Evolutionary conservation across 2,329 filamentous ascomycete species (phyloP).

Genomic region (Drechslera avenae): DNA sequence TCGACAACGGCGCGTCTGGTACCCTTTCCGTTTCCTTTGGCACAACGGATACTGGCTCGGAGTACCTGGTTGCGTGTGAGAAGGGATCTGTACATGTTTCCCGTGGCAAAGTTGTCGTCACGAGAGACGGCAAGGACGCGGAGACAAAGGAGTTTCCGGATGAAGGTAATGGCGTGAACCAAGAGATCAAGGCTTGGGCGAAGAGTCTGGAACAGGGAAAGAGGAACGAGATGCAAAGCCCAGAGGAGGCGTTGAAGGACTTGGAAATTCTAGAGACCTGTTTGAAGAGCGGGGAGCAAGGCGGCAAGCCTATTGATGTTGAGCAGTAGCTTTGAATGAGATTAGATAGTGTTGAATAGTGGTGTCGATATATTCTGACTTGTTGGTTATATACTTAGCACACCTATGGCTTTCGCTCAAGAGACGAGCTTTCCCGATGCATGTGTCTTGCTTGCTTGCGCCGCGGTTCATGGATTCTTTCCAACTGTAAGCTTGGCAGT

Average conservation of each 20-base stretch:
- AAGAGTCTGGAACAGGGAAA: slow-evolving; percentile 57
- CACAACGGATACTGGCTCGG: slow-evolving; percentile 59
- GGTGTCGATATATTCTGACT: too few species aligned
- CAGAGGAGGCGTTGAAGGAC: slow-evolving; percentile 65
- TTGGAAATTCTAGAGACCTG: slow-evolving; percentile 59
- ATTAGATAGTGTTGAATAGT: too few species aligned
- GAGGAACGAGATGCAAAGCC: slow-evolving; percentile 58
- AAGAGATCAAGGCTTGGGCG: slow-evolving; percentile 67
- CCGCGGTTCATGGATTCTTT: too few species aligned
- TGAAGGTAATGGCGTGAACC: slow-evolving; percentile 60
- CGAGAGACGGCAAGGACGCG: slow-evolving; percentile 29
- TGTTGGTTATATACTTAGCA: too few species aligned
- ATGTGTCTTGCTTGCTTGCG: too few species aligned
- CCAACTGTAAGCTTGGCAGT: too few species aligned
- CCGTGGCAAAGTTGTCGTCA: slow-evolving; percentile 48
- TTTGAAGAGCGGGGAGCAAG: slow-evolving; percentile 49
- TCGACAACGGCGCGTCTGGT: slow-evolving; percentile 61
- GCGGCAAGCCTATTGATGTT: slow-evolving; percentile 39
- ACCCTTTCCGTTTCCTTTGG: slow-evolving; percentile 64
- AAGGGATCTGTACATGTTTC: slow-evolving; percentile 59
- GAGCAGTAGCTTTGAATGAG: slow-evolving; percentile 6
- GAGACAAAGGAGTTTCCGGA: slow-evolving; percentile 54
- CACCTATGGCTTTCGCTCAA: too few species aligned
- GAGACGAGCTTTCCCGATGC: too few species aligned
- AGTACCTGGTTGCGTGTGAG: slow-evolving; percentile 64